These are phyloP conservation scores for Phialophora expanda DNA, from an alignment of 2,329 filamentous ascomycete genomes.

Conservation along the genomic window DNA sequence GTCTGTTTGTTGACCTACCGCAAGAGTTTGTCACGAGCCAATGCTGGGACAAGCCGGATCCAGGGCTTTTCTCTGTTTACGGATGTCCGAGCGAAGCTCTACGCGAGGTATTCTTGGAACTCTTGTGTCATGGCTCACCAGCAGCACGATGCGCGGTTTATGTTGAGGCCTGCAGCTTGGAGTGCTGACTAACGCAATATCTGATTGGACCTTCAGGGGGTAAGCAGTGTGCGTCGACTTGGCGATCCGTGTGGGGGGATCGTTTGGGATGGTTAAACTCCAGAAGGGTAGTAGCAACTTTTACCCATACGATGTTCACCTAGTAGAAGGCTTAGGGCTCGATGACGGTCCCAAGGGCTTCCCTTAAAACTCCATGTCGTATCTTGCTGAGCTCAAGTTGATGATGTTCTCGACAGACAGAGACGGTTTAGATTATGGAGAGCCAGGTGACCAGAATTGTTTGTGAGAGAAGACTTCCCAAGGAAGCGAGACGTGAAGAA, in stretches of 20 bases:
- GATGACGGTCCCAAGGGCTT: background rate
- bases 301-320: background rate
- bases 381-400: background rate
- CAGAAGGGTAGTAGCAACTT: background rate
- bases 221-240: constrained; percentile 12
- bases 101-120: background rate
- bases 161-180: background rate
- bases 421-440: background rate
- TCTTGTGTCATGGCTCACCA: constrained; percentile 2
- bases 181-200: background rate
- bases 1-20: too few relatives aligned
- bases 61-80: background rate
- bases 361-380: background rate
- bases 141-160: background rate
- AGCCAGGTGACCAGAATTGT: constrained; percentile 15
- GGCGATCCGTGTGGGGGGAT: background rate
- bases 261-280: background rate
- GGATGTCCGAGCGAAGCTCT: background rate
- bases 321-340: background rate
- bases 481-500: constrained; percentile 19
- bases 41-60: background rate
- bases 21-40: too few relatives aligned
- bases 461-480: constrained; percentile 19
- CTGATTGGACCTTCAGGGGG: constrained; percentile 10
- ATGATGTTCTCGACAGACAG: background rate